Percentiles rank a stretch among this genome's conserved stretches.
Evolutionary conservation across 1,284 basidiomycete genomes (phyloP).

Genomic region (Apiotrichum domesticum): DNA sequence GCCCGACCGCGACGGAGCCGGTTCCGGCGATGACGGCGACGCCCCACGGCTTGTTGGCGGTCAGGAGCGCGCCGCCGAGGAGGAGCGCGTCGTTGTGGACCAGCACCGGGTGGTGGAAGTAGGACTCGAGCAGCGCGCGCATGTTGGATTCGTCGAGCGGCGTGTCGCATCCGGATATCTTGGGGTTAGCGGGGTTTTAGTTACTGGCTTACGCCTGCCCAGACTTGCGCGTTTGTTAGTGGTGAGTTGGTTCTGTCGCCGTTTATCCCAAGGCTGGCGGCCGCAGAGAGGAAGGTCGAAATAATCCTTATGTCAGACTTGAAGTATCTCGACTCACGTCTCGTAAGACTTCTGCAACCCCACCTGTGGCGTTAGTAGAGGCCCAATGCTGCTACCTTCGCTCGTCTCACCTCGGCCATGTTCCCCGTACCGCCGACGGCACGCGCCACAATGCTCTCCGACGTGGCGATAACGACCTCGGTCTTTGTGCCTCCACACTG

Average conservation of each 20-base stretch:
- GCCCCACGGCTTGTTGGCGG: constrained; percentile 27
- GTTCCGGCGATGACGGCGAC: constrained; percentile 39
- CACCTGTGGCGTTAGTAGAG: constrained; percentile 6
- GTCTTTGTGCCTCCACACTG: constrained; percentile 37
- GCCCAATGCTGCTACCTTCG: no score
- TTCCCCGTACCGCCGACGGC: constrained; percentile 28
- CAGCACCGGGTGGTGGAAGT: constrained; percentile 18
- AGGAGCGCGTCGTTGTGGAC: constrained; percentile 37
- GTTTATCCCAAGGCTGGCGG: no score
- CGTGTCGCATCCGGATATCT: constrained; percentile 36
- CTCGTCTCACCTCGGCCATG: constrained; percentile 25
- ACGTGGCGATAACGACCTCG: constrained; percentile 24
- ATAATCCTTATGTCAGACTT: no score
- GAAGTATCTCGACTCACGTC: constrained; percentile 12
- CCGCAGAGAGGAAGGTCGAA: no score
- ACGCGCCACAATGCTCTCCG: constrained; percentile 14
- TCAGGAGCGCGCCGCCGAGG: constrained; percentile 31
- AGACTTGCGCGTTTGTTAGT: constrained; percentile 13
- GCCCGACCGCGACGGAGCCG: constrained; percentile 27
- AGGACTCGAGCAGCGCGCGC: constrained; percentile 19
- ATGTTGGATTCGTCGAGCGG: constrained; percentile 27
- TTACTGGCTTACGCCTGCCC: constrained; percentile 25
- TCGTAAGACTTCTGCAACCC: constrained; percentile 21
- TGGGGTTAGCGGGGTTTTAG: not conserved
- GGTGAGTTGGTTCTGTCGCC: no score